Evolutionary conservation across 345 rosid genomes (phyloP), one percentile per base, ranked within the genome.

Genomic region (Odontarrhena argentea): DNA sequence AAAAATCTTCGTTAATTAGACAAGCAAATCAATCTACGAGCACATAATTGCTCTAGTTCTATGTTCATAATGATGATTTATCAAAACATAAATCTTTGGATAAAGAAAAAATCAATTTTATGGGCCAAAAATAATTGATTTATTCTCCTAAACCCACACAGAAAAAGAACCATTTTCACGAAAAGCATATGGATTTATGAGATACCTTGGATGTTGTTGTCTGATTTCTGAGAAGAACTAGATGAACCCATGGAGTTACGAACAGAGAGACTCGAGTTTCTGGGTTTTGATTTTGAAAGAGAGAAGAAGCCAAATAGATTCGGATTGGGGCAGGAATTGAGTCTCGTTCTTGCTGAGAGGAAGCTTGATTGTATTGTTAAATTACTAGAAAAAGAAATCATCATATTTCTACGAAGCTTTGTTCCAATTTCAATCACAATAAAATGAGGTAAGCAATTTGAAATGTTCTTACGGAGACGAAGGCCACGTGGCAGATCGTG

Each of bases 141-240:
- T 18, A 18, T 18, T 18, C 22, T 18, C 22, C 15, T n/a, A 45
- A 43, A 60, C 69, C 38, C 60, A 51, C 15, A 26, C 38, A 2
- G 25, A 67, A 67, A 22, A 1, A 45, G 22, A 55, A 55, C 5
- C 46, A 7, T 13, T 35, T 43, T 60, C 22, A 18, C 22, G 22
- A 18, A 18, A 18, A 18, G 22, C 22, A 18, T 18, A 18, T 18
- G 22, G 22, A 18, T 18, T 18, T 18, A 18, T 18, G 22, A 18
- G 6, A 32, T 32, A 32, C 74, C 74, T 68, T 75, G 74, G 8
- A 91, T 82, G 62, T 73, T 77, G 68, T 73, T 77, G 67, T 88
- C 96, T 6, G 92, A 82, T 75, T 75, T 87, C 62, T 70, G 96
- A 40, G 96, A 89, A 76, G 98, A 92, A 67, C 82, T 77, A 38